Evolutionary conservation across 2,329 filamentous ascomycete species (phyloP).

Genomic region (Stenocarpella maydis): DNA sequence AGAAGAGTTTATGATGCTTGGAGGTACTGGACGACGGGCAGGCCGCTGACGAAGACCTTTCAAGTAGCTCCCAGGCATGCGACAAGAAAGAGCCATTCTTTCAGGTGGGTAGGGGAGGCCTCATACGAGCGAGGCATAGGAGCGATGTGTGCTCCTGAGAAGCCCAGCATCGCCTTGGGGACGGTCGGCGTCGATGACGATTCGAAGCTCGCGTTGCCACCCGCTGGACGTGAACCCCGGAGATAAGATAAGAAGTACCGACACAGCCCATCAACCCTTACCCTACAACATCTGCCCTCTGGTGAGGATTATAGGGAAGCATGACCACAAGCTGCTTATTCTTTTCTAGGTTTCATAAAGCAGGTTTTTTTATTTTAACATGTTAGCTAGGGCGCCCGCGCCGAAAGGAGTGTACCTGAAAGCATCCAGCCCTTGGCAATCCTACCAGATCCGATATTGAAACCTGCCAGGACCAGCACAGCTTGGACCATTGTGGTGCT

Average conservation of each 20-base stretch:
- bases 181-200: slow-evolving; percentile 25
- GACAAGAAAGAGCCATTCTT: slow-evolving; percentile 30
- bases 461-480: neutral
- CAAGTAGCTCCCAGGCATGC: slow-evolving; percentile 9
- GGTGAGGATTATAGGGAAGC: too few species aligned
- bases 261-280: neutral
- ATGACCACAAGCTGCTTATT: too few species aligned
- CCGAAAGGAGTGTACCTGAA: too few species aligned
- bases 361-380: too few species aligned
- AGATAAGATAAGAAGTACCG: slow-evolving; percentile 26
- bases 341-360: too few species aligned
- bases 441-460: neutral
- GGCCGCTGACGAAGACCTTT: neutral
- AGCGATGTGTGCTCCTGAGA: neutral
- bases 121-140: slow-evolving; percentile 7
- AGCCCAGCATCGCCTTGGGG: neutral
- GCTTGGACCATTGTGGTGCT: neutral
- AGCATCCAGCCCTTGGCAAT: slow-evolving; percentile 8
- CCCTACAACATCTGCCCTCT: too few species aligned
- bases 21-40: neutral
- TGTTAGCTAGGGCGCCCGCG: too few species aligned
- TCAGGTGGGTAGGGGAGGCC: neutral
- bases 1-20: neutral
- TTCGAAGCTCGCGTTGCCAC: slow-evolving; percentile 17
- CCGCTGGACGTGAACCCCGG: slow-evolving; percentile 1